Evolutionary conservation across 108 stramenopile species (phyloP).

Genomic region (Epipyxis sp.): DNA sequence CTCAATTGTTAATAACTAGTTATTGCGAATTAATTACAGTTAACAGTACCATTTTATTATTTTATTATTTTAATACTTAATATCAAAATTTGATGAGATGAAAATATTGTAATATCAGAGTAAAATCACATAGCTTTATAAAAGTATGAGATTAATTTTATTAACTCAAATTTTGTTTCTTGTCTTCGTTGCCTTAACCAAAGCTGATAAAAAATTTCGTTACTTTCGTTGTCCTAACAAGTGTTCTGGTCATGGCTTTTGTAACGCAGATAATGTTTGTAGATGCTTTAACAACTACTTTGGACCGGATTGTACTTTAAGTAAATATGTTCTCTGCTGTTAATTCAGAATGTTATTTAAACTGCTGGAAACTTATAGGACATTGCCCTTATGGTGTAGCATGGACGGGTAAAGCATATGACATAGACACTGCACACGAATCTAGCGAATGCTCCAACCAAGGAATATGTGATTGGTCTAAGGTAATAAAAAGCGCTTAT

Average conservation of each 20-base stretch:
- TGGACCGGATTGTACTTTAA: conserved; percentile 21
- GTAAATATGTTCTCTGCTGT: background rate
- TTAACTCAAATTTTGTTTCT: too few relatives aligned
- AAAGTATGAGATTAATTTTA: too few relatives aligned
- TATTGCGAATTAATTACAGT: too few relatives aligned
- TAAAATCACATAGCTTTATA: too few relatives aligned
- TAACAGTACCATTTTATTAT: too few relatives aligned
- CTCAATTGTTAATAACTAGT: too few relatives aligned
- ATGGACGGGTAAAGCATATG: conserved; percentile 2
- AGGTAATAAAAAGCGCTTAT: background rate
- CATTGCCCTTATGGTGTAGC: background rate
- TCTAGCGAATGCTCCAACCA: conserved; percentile 17
- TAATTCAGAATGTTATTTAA: background rate
- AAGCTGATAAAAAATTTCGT: too few relatives aligned
- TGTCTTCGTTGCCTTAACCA: too few relatives aligned
- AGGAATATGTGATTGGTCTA: conserved; percentile 8
- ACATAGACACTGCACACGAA: background rate
- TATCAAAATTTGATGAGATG: too few relatives aligned
- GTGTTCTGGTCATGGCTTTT: conserved; percentile 13
- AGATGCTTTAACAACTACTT: background rate
- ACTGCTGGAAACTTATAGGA: conserved; percentile 2
- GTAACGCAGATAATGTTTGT: conserved; percentile 21
- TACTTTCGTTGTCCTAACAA: background rate
- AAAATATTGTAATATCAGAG: too few relatives aligned
- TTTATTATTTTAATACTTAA: too few relatives aligned